Evolutionary conservation across 78 protist species (phyloP), one percentile per base, ranked within the genome.

Genomic region (Chrysochromulina parva): DNA sequence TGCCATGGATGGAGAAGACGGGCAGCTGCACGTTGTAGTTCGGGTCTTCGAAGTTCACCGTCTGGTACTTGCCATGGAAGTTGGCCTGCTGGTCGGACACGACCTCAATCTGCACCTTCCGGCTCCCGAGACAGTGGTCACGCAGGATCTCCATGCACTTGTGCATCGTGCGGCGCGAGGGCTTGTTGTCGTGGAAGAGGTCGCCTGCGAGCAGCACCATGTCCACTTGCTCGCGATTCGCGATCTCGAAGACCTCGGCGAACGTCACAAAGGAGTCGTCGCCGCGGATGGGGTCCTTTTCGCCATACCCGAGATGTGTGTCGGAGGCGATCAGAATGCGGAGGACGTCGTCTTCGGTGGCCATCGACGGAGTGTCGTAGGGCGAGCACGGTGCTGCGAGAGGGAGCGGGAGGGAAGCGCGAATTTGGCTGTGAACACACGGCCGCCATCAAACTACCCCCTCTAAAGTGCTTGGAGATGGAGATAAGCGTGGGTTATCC

Each of bases 181-280:
- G 99, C 94, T 97, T 95, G 92, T 98, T 98, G 71, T 98, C 98
- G 90, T 99, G 98, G 92, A 99, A 99, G 9, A 99, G 85, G 74
- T 99, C 99, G 22, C 99, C 99, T 1, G 99, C 99, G 11, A 97
- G 90, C 0, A 99, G 94, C 4, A 99, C 69, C n/a, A 98, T 86
- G 90, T 99, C 99, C 2, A 93, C 98, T 91, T 97, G 55, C 28
- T 14, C 50, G 47, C 17, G 66, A 38, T 88, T 86, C 10, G 99
- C 99, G 3, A 47, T 71, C 24, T 62, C 66, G 74, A 99, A 82
- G 17, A 97, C 90, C 96, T 99, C 99, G 88, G 98, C 99, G 80
- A 98, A 96, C 17, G 99, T 74, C 71, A 28, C 47, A 89, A 98
- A 96, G 10, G 98, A 91, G 94, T 99, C 99, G 1, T 96, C 90